Conservation (phyloP, 768 basidiomycete species). For the Auricularia heimuer region DNA sequence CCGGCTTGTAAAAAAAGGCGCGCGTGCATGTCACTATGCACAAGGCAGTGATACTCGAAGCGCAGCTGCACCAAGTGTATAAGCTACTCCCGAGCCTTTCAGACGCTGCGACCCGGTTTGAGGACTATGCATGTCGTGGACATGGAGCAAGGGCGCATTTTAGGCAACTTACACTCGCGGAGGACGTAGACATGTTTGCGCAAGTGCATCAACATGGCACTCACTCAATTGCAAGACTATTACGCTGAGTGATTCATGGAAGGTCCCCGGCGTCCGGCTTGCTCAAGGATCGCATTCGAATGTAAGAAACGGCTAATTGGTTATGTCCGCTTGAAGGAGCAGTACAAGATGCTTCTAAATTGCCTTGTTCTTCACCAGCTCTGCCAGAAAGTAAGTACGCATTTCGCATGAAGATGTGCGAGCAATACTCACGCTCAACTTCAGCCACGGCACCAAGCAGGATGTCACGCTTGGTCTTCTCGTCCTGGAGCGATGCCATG, state of each 20-base stretch:
- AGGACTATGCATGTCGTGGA: background rate
- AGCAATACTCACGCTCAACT: constrained; percentile 76
- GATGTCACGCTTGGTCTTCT: constrained; percentile 83
- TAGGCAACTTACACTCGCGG: too few relatives aligned
- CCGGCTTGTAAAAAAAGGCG: background rate
- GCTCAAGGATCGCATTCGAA: too few relatives aligned
- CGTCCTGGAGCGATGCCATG: constrained; percentile 68
- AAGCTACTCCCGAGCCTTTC: background rate
- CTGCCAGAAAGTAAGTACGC: constrained; percentile 29
- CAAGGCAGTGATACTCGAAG: background rate
- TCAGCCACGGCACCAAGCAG: constrained; percentile 70
- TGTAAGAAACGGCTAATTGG: background rate
- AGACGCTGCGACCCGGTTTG: background rate
- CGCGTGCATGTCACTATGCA: background rate
- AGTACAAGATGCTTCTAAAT: constrained; percentile 41
- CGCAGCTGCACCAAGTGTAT: background rate
- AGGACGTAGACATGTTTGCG: too few relatives aligned
- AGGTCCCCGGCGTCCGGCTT: too few relatives aligned
- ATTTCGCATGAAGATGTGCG: background rate
- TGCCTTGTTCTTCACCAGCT: constrained; percentile 84
- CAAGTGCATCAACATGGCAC: too few relatives aligned
- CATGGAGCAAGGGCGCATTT: too few relatives aligned
- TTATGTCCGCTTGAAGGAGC: background rate
- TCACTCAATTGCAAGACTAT: too few relatives aligned
- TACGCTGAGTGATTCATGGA: too few relatives aligned